Evolutionary conservation across 768 basidiomycete species (phyloP).

Genomic region (Pleurotus eryngii): DNA sequence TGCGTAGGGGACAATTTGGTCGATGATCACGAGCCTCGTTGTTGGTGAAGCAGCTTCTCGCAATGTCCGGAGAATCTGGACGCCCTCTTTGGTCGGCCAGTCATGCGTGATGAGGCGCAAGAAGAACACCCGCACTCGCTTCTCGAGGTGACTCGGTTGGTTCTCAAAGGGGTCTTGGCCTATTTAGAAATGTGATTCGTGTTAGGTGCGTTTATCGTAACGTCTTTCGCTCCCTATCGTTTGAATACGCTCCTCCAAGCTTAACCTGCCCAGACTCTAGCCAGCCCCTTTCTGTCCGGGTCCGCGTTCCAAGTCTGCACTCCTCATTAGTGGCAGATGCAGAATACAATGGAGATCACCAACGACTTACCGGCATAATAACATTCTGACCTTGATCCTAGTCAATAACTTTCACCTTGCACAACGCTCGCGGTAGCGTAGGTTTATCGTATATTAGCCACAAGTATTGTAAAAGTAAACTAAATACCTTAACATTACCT

Average conservation of each 20-base stretch:
- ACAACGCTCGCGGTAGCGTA: too few relatives aligned
- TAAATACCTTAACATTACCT: too few relatives aligned
- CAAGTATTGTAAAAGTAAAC: too few relatives aligned
- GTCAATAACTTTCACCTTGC: constrained; percentile 11
- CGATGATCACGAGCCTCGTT: constrained; percentile 25
- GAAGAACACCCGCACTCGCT: constrained; percentile 38
- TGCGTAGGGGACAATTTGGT: constrained; percentile 17
- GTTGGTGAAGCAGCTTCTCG: constrained; percentile 17
- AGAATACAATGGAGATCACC: too few relatives aligned
- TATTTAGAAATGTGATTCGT: constrained; percentile 3
- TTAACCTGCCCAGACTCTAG: constrained; percentile 20
- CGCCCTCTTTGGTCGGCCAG: constrained; percentile 32
- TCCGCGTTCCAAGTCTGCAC: background rate
- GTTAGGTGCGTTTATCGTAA: background rate
- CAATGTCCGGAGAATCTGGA: constrained; percentile 10
- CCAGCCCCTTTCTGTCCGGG: constrained; percentile 8
- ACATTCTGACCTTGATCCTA: constrained; percentile 16
- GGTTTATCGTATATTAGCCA: too few relatives aligned
- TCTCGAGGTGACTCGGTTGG: constrained; percentile 22
- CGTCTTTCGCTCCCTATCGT: too few relatives aligned
- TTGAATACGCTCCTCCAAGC: constrained; percentile 34
- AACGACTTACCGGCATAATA: background rate
- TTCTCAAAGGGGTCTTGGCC: constrained; percentile 51
- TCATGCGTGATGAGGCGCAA: constrained; percentile 49
- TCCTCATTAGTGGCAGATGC: background rate